Conservation (phyloP, 1,284 basidiomycete species). For the Coniophora puteana region DNA sequence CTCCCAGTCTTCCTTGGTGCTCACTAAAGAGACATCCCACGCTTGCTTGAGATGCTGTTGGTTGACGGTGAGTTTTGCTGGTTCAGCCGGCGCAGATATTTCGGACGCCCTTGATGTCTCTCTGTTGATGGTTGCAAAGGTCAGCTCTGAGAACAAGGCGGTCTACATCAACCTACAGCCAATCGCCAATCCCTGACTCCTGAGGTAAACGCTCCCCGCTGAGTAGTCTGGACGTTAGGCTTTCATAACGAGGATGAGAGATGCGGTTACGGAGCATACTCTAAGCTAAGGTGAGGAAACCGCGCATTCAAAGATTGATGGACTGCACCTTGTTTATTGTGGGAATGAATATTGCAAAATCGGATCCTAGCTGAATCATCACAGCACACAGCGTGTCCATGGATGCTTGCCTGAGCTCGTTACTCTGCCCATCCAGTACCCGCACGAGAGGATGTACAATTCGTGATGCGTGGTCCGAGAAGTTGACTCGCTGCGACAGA, state of each 20-base stretch:
- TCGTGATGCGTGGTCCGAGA: constrained; percentile 97
- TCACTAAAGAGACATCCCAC: constrained; percentile 88
- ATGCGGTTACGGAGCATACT: constrained; percentile 78
- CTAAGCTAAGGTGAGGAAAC: constrained; percentile 34
- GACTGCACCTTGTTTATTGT: constrained; percentile 95
- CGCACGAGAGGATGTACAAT: constrained; percentile 96
- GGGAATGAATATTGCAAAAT: constrained; percentile 97
- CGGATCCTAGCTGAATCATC: constrained; percentile 90
- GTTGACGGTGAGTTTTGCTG: constrained; percentile 90
- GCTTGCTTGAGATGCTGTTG: constrained; percentile 97
- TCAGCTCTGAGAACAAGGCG: constrained; percentile 7
- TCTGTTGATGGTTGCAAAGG: constrained; percentile 31
- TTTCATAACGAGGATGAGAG: constrained; percentile 85
- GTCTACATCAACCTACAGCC: constrained; percentile 40
- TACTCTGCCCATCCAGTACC: constrained; percentile 75
- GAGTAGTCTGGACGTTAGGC: constrained; percentile 83
- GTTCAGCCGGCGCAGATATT: constrained; percentile 75
- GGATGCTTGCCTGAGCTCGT: constrained; percentile 83
- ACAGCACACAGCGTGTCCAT: constrained; percentile 95
- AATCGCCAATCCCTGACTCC: constrained; percentile 58
- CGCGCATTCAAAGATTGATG: constrained; percentile 11
- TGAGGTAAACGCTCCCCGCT: constrained; percentile 91
- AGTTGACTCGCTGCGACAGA: constrained; percentile 91
- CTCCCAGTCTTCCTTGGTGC: constrained; percentile 87
- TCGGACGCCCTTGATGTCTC: constrained; percentile 65